A percentile compares a stretch with the other conserved stretches of the same genome.
Evolutionary conservation across 1,139 yeast genomes (phyloP).

Genomic region (Nakaseomyces nivariensis): DNA sequence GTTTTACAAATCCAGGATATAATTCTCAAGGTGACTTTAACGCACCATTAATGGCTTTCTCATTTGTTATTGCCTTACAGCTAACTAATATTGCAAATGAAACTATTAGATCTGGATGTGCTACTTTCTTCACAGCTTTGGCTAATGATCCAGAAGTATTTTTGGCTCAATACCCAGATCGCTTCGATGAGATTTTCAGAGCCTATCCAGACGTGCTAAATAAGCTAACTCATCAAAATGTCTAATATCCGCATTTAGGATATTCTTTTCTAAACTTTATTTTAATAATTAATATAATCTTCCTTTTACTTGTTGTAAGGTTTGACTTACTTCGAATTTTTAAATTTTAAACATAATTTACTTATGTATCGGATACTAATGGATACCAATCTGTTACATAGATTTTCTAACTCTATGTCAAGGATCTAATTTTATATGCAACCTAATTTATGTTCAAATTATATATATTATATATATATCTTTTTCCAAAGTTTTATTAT

Average conservation of each 20-base stretch:
- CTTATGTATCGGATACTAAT: too few relatives aligned
- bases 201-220: constrained; percentile 69
- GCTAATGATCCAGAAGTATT: constrained; percentile 84
- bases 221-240: constrained; percentile 35
- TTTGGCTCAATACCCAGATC: constrained; percentile 64
- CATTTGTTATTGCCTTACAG: constrained; percentile 69
- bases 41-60: constrained; percentile 70
- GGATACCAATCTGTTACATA: too few relatives aligned
- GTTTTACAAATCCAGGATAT: constrained; percentile 63
- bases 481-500: constrained; percentile 2
- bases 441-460: too few relatives aligned
- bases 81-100: constrained; percentile 63
- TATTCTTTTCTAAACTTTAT: background rate
- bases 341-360: too few relatives aligned
- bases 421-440: background rate
- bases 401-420: too few relatives aligned
- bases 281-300: background rate
- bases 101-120: constrained; percentile 70
- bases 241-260: constrained; percentile 5
- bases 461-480: too few relatives aligned
- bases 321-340: too few relatives aligned
- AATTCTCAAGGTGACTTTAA: constrained; percentile 57
- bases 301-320: background rate
- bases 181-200: constrained; percentile 60
- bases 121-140: constrained; percentile 79